Evolutionary conservation across 768 basidiomycete species (phyloP).

Genomic region (Hygrophorus russula): DNA sequence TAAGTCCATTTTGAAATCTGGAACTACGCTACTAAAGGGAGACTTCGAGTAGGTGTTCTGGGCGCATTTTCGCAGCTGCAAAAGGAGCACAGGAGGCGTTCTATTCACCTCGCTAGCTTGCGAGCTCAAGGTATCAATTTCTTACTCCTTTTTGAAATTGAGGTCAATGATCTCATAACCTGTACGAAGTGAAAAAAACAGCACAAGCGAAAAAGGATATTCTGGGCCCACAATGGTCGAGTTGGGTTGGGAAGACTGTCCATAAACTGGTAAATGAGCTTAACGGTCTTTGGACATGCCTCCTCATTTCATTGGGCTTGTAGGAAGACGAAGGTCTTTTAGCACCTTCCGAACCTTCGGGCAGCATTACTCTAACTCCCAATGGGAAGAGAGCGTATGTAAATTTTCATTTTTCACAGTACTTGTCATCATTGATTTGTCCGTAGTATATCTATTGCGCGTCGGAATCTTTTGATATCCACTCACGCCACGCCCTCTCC

Average conservation of each 20-base stretch:
- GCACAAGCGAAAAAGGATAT: conserved; percentile 31
- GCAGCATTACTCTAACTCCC: conserved; percentile 28
- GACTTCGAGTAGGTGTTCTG: conserved; percentile 30
- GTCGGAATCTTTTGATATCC: conserved; percentile 19
- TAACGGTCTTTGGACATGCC: neutral
- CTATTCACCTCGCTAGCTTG: conserved; percentile 33
- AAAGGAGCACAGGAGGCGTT: conserved; percentile 31
- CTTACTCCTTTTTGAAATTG: neutral
- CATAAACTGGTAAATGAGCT: conserved; percentile 27
- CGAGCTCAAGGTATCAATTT: conserved; percentile 29
- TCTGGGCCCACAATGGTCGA: conserved; percentile 37
- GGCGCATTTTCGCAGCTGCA: conserved; percentile 33
- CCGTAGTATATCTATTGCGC: conserved; percentile 21
- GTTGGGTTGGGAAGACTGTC: conserved; percentile 34
- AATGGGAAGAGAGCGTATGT: conserved; percentile 36
- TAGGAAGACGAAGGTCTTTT: conserved; percentile 36
- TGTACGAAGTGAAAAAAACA: conserved; percentile 30
- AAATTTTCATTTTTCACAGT: neutral
- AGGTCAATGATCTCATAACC: neutral
- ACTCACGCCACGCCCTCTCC: conserved; percentile 14
- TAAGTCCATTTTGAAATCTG: conserved; percentile 20
- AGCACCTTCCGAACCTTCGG: conserved; percentile 21
- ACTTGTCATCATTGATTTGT: neutral
- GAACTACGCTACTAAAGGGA: too few species aligned
- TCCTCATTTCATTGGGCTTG: conserved; percentile 1